These are phyloP conservation scores for Mycosphaerella sp. DNA, from an alignment of 2,329 filamentous ascomycete species.

Conservation along the genomic window DNA sequence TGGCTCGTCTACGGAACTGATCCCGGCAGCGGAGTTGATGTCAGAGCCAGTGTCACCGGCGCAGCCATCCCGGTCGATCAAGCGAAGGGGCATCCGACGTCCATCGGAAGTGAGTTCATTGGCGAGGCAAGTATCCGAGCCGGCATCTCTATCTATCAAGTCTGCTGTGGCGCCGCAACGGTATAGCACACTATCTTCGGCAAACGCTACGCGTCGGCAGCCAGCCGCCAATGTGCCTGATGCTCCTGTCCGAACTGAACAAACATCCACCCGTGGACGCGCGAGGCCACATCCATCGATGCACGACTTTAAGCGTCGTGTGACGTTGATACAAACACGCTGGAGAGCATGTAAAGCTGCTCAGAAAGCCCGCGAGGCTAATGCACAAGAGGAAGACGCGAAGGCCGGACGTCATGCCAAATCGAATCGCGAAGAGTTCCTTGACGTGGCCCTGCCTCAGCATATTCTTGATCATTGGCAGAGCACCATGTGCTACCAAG, in stretches of 20 bases:
- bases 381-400: constrained; percentile 8
- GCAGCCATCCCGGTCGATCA: constrained; percentile 5
- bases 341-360: constrained; percentile 28
- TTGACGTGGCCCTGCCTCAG: constrained; percentile 48
- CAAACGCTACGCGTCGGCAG: neutral
- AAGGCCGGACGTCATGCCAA: constrained; percentile 7
- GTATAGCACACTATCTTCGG: constrained; percentile 2
- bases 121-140: constrained; percentile 20
- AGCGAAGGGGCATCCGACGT: constrained; percentile 6
- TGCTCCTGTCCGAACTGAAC: constrained; percentile 3
- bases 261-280: constrained; percentile 6
- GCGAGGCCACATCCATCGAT: constrained; percentile 23
- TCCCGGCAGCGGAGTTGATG: constrained; percentile 22
- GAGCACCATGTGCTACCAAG: constrained; percentile 60
- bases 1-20: constrained; percentile 21
- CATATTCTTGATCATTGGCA: constrained; percentile 68
- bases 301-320: constrained; percentile 33
- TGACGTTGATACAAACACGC: constrained; percentile 30
- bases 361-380: constrained; percentile 12
- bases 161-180: constrained; percentile 7
- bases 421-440: constrained; percentile 27
- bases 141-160: constrained; percentile 6
- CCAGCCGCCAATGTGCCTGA: constrained; percentile 1
- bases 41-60: constrained; percentile 17
- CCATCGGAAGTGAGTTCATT: constrained; percentile 18